A percentile compares a stretch with the other conserved stretches of the same genome.
Conservation (phyloP, 192 early-diverging fungal genomes). For the Coemansia sp. region DNA sequence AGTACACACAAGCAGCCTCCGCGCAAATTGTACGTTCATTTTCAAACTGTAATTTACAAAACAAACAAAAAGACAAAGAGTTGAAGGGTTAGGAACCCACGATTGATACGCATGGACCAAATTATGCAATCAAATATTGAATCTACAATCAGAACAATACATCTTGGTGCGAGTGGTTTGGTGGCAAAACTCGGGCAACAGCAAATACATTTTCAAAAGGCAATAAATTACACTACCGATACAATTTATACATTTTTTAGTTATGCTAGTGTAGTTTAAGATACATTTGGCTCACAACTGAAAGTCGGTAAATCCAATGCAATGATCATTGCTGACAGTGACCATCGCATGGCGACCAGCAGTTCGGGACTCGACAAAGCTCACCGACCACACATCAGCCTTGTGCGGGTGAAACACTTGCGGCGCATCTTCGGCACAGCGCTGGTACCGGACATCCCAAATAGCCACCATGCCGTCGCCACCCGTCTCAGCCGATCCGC, state of each 20-base stretch:
- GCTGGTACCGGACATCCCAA: slow-evolving; percentile 36
- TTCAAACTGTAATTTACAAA: background rate
- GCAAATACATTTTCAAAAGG: no score
- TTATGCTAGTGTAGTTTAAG: no score
- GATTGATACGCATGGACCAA: no score
- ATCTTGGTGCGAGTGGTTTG: no score
- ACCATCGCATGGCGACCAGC: slow-evolving; percentile 18
- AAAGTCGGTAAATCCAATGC: slow-evolving; percentile 30
- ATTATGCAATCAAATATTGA: no score
- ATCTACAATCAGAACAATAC: no score
- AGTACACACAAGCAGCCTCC: background rate
- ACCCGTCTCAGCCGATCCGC: background rate
- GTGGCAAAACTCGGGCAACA: no score
- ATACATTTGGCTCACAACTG: background rate
- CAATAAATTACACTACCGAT: no score
- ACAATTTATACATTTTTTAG: no score
- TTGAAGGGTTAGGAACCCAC: no score
- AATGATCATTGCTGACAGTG: slow-evolving; percentile 20
- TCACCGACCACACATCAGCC: slow-evolving; percentile 20
- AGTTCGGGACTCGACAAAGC: slow-evolving; percentile 11
- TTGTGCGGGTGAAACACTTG: slow-evolving; percentile 22
- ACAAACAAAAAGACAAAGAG: no score
- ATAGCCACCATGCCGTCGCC: slow-evolving; percentile 18
- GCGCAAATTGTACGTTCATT: background rate
- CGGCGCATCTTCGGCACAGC: slow-evolving; percentile 15